These are phyloP conservation scores for Colletotrichum spaethianum DNA, from an alignment of 2,329 filamentous ascomycete genomes.

Conservation along the genomic window DNA sequence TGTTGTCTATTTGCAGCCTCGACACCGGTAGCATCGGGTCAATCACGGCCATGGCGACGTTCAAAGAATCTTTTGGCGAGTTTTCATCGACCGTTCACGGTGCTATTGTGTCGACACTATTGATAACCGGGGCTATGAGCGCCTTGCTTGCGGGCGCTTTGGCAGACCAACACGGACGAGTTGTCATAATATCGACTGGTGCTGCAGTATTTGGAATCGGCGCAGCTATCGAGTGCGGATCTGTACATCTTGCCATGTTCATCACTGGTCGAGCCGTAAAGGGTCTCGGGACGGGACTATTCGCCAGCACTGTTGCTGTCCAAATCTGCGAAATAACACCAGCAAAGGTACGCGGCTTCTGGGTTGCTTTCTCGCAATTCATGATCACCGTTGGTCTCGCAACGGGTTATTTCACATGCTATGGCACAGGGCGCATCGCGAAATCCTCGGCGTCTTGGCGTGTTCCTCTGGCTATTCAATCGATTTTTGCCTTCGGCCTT, in stretches of 20 bases:
- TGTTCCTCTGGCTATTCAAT: constrained; percentile 61
- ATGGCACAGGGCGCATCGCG: constrained; percentile 64
- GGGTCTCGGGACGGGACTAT: constrained; percentile 71
- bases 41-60: constrained; percentile 70
- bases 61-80: constrained; percentile 63
- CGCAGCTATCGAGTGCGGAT: constrained; percentile 56
- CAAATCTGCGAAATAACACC: constrained; percentile 74
- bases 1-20: constrained; percentile 8
- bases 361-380: constrained; percentile 69
- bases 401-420: constrained; percentile 72
- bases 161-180: constrained; percentile 67
- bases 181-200: constrained; percentile 65
- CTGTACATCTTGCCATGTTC: constrained; percentile 63
- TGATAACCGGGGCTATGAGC: constrained; percentile 71
- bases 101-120: constrained; percentile 70
- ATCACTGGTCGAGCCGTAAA: constrained; percentile 68
- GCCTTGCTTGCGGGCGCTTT: constrained; percentile 71
- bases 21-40: constrained; percentile 70
- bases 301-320: constrained; percentile 64
- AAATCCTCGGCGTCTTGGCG: constrained; percentile 68
- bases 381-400: constrained; percentile 65
- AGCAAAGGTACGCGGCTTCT: constrained; percentile 61
- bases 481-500: constrained; percentile 52
- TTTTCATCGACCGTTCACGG: constrained; percentile 70
- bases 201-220: constrained; percentile 66